Evolutionary conservation across 139 green algal species (phyloP).

Genomic region (Coccomyxa sp.): DNA sequence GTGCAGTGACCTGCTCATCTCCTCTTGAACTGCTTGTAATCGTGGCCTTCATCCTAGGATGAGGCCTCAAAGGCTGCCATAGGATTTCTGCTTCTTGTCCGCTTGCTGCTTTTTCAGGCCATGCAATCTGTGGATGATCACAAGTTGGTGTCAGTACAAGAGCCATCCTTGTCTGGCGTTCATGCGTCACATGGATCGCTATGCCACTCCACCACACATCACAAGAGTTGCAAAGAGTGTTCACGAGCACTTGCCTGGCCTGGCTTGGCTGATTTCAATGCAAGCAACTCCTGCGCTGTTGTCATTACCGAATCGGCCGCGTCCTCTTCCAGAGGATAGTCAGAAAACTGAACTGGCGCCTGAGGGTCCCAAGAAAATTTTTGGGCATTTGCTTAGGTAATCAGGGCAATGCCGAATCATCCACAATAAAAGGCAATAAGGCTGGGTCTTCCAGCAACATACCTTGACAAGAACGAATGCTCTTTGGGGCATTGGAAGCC

Average conservation of each 20-base stretch:
- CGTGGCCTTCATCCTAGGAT: too few species aligned
- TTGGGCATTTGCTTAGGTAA: neutral
- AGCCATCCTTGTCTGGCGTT: neutral
- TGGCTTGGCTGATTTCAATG: neutral
- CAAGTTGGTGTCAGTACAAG: neutral
- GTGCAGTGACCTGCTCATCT: too few species aligned
- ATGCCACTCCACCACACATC: neutral
- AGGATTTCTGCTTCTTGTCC: too few species aligned
- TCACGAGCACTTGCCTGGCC: neutral
- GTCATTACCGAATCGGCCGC: neutral
- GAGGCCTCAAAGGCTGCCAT: too few species aligned
- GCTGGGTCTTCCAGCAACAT: neutral
- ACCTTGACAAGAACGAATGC: neutral
- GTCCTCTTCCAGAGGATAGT: neutral
- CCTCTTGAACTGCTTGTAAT: too few species aligned
- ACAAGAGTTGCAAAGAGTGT: neutral
- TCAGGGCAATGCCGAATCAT: neutral
- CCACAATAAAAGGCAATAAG: neutral
- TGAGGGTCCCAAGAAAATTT: neutral
- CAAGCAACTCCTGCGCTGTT: neutral
- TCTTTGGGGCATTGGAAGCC: neutral
- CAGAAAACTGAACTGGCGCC: neutral
- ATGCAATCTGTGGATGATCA: neutral
- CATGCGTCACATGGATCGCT: neutral
- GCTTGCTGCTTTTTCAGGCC: too few species aligned